These are phyloP conservation scores for Mycena sanguinolenta DNA, from an alignment of 768 basidiomycete genomes.

Conservation along the genomic window DNA sequence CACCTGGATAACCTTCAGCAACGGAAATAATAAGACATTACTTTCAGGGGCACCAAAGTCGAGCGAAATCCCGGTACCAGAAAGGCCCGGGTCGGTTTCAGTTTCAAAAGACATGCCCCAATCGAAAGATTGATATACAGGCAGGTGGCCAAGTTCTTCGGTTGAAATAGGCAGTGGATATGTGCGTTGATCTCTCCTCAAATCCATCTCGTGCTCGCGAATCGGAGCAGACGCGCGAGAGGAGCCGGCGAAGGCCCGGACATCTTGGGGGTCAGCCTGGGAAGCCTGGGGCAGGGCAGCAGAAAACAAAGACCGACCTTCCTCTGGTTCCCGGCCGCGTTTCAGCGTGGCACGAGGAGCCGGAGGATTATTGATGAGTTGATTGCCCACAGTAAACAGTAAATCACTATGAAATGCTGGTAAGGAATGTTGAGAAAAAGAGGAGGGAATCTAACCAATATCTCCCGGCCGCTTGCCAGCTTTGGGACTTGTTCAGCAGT, in stretches of 20 bases:
- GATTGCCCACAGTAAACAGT: constrained; percentile 27
- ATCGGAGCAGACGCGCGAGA: neutral
- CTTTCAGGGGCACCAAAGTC: neutral
- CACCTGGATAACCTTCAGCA: neutral
- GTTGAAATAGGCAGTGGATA: constrained; percentile 58
- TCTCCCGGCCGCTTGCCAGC: constrained; percentile 29
- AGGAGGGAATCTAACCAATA: constrained; percentile 13
- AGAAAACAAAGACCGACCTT: neutral
- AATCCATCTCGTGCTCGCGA: neutral
- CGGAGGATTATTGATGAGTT: constrained; percentile 20
- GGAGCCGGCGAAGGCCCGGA: constrained; percentile 10
- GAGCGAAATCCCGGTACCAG: neutral
- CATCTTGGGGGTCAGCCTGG: neutral
- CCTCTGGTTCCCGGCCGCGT: constrained; percentile 4
- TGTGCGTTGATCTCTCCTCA: neutral
- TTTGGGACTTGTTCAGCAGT: neutral
- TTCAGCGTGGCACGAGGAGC: constrained; percentile 17
- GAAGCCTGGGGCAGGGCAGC: neutral
- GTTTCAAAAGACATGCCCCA: constrained; percentile 14
- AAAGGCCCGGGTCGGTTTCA: too few relatives aligned
- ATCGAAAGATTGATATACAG: constrained; percentile 47
- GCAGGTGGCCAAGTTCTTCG: constrained; percentile 58
- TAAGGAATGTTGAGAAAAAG: neutral
- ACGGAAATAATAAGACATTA: neutral
- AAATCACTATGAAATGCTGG: constrained; percentile 21